phyloP scores from a whole-genome alignment of 2,329 filamentous ascomycete species.

The Pseudopithomyces maydicus region DNA sequence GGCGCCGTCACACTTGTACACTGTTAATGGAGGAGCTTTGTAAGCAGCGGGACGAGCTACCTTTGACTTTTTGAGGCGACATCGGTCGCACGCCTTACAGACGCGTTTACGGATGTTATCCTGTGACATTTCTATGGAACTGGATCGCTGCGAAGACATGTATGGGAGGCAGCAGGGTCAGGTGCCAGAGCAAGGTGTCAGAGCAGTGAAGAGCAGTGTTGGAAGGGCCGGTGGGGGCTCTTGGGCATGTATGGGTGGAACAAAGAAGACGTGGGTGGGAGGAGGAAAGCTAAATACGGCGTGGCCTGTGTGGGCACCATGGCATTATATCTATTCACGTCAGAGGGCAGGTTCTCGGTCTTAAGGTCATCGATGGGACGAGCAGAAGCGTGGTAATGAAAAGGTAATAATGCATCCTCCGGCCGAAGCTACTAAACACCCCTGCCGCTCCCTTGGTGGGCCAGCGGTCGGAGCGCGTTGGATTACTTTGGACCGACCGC shows the following conservation, averaged over 20 bases:
- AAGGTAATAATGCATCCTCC: slow-evolving; percentile 36
- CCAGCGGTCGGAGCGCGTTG: slow-evolving; percentile 38
- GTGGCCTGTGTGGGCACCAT: slow-evolving; percentile 36
- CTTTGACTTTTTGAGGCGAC: slow-evolving; percentile 70
- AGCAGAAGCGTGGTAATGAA: slow-evolving; percentile 32
- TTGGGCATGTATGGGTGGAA: slow-evolving; percentile 11
- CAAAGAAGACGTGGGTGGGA: slow-evolving; percentile 23
- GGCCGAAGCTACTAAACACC: slow-evolving; percentile 33
- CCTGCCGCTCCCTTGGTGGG: slow-evolving; percentile 16
- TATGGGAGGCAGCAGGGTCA: slow-evolving; percentile 7
- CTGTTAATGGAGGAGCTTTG: background rate
- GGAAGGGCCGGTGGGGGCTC: slow-evolving; percentile 6
- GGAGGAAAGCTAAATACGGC: slow-evolving; percentile 33
- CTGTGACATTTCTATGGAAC: slow-evolving; percentile 48
- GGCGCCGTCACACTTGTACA: slow-evolving; percentile 63
- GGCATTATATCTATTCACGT: slow-evolving; percentile 47
- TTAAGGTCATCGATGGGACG: slow-evolving; percentile 26
- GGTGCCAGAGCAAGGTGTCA: slow-evolving; percentile 1
- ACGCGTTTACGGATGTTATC: slow-evolving; percentile 64
- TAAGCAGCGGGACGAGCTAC: slow-evolving; percentile 38
- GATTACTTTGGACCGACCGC: slow-evolving; percentile 34
- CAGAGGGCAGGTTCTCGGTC: slow-evolving; percentile 43
- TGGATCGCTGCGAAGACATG: slow-evolving; percentile 44
- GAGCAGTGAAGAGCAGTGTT: slow-evolving; percentile 8
- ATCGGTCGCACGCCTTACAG: slow-evolving; percentile 70